Evolutionary conservation across 202 grass and related monocot species (phyloP).

Genomic region (Bolboschoenoplectus hybrid): DNA sequence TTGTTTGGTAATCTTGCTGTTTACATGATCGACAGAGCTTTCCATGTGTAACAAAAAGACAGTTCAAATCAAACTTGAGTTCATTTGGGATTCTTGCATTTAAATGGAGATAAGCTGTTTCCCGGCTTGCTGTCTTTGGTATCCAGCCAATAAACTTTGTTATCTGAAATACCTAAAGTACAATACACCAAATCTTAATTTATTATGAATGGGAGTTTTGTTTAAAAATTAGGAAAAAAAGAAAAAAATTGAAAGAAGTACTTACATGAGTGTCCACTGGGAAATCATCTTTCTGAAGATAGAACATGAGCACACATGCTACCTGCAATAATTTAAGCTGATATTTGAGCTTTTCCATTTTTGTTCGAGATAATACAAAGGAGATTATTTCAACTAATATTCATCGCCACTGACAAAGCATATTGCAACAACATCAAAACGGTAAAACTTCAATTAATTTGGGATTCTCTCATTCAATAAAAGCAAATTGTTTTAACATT

Average conservation of each 20-base stretch:
- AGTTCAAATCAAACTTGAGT: slow-evolving; percentile 97
- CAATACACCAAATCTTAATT: slow-evolving; percentile 33
- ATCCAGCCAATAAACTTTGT: slow-evolving; percentile 87
- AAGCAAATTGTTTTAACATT: no score
- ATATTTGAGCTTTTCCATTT: no score
- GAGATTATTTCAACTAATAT: no score
- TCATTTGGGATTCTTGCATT: slow-evolving; percentile 79
- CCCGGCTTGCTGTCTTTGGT: slow-evolving; percentile 65
- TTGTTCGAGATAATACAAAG: no score
- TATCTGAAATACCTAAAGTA: slow-evolving; percentile 76
- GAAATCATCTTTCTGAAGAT: slow-evolving; percentile 95
- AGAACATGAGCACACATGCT: slow-evolving; percentile 96
- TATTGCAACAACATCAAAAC: no score
- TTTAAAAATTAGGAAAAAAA: background rate
- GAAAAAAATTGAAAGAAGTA: slow-evolving; percentile 11
- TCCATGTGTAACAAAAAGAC: slow-evolving; percentile 93
- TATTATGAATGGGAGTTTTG: background rate
- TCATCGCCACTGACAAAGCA: no score
- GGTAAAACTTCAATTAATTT: no score
- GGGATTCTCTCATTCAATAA: no score
- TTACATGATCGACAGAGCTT: slow-evolving; percentile 81
- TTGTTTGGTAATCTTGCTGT: slow-evolving; percentile 48
- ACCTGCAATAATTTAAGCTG: slow-evolving; percentile 47
- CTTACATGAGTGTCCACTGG: slow-evolving; percentile 94
- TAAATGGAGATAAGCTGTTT: slow-evolving; percentile 87